A percentile compares a stretch with the other conserved stretches of the same genome.
These are phyloP conservation scores for Wickerhamiella infanticola DNA, from an alignment of 1,139 yeast species.

Conservation along the genomic window DNA sequence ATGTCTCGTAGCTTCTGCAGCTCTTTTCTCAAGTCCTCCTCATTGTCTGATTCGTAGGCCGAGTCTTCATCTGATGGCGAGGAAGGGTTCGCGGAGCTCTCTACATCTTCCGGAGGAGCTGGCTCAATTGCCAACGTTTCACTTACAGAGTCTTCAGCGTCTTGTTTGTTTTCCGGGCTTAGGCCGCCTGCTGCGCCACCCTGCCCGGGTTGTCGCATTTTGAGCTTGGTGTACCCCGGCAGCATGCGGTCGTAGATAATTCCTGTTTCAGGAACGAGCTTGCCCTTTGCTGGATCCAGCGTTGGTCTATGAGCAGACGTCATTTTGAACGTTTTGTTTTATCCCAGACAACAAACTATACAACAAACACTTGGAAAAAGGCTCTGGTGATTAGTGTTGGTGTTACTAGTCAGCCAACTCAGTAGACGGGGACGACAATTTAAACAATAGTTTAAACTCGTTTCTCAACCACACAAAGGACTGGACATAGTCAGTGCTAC, in stretches of 20 bases:
- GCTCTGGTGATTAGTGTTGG: too few relatives aligned
- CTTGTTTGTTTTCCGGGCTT: not conserved
- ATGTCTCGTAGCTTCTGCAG: conserved; percentile 26
- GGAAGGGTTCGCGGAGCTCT: not conserved
- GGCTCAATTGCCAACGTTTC: not conserved
- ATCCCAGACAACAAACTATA: not conserved
- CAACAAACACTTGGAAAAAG: not conserved
- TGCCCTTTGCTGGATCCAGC: conserved; percentile 65
- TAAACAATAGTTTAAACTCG: too few relatives aligned
- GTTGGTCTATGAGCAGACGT: conserved; percentile 87
- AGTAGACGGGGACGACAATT: too few relatives aligned
- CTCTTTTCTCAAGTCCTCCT: conserved; percentile 34
- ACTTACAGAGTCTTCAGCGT: not conserved
- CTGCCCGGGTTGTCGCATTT: conserved; percentile 25
- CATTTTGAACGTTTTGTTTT: conserved; percentile 28
- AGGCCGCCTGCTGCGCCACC: not conserved
- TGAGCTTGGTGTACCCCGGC: conserved; percentile 57
- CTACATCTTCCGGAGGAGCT: not conserved
- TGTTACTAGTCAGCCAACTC: too few relatives aligned
- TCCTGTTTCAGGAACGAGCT: conserved; percentile 26
- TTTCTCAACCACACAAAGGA: too few relatives aligned
- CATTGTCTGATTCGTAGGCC: conserved; percentile 18
- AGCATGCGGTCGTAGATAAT: conserved; percentile 53
- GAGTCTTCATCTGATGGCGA: conserved; percentile 4
- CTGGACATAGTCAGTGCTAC: too few relatives aligned